A percentile compares a stretch with the other conserved stretches of the same genome.
phyloP scores from a whole-genome alignment of 768 basidiomycete species.

The Termitomyces sp. region DNA sequence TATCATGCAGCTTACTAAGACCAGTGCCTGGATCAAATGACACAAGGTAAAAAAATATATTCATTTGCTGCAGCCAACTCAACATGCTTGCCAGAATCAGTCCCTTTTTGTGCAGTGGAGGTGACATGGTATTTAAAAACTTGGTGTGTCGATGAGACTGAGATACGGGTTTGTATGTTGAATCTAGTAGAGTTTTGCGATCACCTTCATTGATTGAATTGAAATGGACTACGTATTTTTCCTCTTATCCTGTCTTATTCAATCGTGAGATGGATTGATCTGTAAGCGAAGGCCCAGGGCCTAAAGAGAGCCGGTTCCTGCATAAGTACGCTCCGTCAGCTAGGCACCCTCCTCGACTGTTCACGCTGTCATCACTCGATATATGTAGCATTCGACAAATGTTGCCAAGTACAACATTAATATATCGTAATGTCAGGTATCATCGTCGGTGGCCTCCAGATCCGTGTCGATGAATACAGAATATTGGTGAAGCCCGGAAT shows the following conservation, averaged over 20 bases:
- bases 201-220: not conserved
- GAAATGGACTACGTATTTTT: not conserved
- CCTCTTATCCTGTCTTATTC: not conserved
- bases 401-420: too few relatives aligned
- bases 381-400: too few relatives aligned
- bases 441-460: not conserved
- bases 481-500: slow-evolving; percentile 4
- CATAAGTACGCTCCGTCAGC: too few relatives aligned
- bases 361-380: too few relatives aligned
- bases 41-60: not conserved
- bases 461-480: not conserved
- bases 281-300: too few relatives aligned
- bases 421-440: not conserved
- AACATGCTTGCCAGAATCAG: not conserved
- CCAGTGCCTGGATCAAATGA: not conserved
- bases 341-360: not conserved
- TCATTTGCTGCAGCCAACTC: too few relatives aligned
- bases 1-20: not conserved
- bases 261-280: not conserved
- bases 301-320: too few relatives aligned
- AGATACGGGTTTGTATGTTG: not conserved
- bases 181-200: not conserved
- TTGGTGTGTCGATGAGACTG: not conserved
- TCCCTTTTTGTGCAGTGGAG: not conserved
- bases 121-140: not conserved